Evolutionary conservation across 1,284 basidiomycete species (phyloP), one percentile per base, ranked within the genome.

Genomic region (Coniferiporia weirii): DNA sequence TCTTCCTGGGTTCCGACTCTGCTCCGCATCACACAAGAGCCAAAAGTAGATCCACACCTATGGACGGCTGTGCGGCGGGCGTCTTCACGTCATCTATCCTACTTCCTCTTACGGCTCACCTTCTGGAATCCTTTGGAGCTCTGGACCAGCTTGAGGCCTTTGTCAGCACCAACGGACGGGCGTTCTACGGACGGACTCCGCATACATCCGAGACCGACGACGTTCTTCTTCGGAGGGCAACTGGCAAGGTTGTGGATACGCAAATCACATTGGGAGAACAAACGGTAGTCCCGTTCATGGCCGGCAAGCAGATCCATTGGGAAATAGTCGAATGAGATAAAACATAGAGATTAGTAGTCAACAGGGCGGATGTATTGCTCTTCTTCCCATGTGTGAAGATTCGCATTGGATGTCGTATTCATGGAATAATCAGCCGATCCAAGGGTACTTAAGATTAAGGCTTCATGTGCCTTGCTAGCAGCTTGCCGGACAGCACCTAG

Each of bases 1-100:
- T 99, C 76, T 99, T 99, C 84, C 80, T 99, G 50, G 97, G 97
- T 15, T 97, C 94, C 17, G 97, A 99, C 74, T 95, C 92, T 35
- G 97, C 97, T 1, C 97, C 97, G 27, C 97, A 99, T 72, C 88
- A 91, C 1, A 79, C 86, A 9, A 72, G 79, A n/a, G 79, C 79
- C 60, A 99, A 99, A 74, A 83, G 91, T 13, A 86, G 82, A 6
- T 84, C 87, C 59, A 79, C 85, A 2, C 87, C 91, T 3, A 72
- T 75, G n/a, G 80, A 84, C 43, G 78, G 85, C 5, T 98, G 95
- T 71, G 94, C 95, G 0, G 95, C 95, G 1, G 95, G 95, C 0
- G 85, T 98, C 60, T 98, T 97, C 72, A 97, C 95, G 0, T 92
- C 90, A 1, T 89, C 92, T 1, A 87, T 95, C 66, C 79, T 97